A percentile compares a stretch with the other conserved stretches of the same genome.
These are phyloP conservation scores for Nevesoporus exiguus DNA, from an alignment of 768 basidiomycete genomes.

Conservation along the genomic window DNA sequence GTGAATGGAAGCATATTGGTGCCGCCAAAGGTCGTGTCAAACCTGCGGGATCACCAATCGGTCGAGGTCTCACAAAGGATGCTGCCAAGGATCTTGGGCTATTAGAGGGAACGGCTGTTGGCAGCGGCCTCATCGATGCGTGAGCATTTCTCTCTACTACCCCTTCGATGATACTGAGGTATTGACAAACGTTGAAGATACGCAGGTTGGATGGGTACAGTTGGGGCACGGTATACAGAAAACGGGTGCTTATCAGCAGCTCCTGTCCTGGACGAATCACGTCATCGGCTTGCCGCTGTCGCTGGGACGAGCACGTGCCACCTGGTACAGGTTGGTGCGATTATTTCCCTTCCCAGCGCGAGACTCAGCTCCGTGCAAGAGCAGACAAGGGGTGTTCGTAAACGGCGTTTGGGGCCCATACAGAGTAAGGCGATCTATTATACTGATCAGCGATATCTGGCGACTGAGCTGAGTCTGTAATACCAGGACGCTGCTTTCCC, in stretches of 20 bases:
- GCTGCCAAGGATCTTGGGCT: slow-evolving; percentile 88
- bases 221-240: slow-evolving; percentile 70
- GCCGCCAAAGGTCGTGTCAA: slow-evolving; percentile 60
- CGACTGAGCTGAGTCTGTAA: slow-evolving; percentile 2
- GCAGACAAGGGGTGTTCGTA: slow-evolving; percentile 79
- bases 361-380: slow-evolving; percentile 41
- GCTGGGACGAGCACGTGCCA: slow-evolving; percentile 98
- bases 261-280: slow-evolving; percentile 72
- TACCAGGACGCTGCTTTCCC: slow-evolving; percentile 80
- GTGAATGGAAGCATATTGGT: slow-evolving; percentile 70
- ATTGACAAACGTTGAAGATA: slow-evolving; percentile 44
- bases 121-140: slow-evolving; percentile 95
- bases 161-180: not conserved
- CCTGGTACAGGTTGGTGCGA: slow-evolving; percentile 67
- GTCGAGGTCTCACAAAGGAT: slow-evolving; percentile 68
- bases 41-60: slow-evolving; percentile 83
- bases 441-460: not conserved
- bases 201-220: slow-evolving; percentile 96
- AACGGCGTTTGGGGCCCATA: slow-evolving; percentile 93
- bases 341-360: not conserved
- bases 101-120: slow-evolving; percentile 82
- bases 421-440: slow-evolving; percentile 41
- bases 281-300: slow-evolving; percentile 82
- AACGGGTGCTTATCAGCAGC: slow-evolving; percentile 49
- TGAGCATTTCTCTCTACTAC: slow-evolving; percentile 35